Evolutionary conservation across 1,284 basidiomycete genomes (phyloP), one percentile per base, ranked within the genome.

Genomic region (Cystobasidium slooffiae): DNA sequence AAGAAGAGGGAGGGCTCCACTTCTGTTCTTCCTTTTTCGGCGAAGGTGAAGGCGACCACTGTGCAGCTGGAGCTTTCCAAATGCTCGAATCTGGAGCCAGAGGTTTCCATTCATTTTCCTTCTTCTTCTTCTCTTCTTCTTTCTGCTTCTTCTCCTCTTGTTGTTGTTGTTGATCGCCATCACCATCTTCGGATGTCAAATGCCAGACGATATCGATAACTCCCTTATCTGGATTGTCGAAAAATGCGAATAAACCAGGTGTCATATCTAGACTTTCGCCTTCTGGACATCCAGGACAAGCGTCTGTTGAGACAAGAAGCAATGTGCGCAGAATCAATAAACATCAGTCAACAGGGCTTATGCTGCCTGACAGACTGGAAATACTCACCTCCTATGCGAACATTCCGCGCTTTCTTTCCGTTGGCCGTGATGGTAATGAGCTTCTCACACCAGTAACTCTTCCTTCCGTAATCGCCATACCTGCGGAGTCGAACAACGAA

Each of bases 251-350:
- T n/a, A 72, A 59, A 18, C 20, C 44, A 8, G 68, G 68, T 24
- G 68, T 72, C 59, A 72, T 52, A 41, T 72, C 68, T 41, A 72
- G 61, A 22, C 68, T 56, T 14, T 20, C 68, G 8, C 43, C 47
- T 24, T 56, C 68, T 20, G 43, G 58, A 47, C 68, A 69, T 16
- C 68, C 68, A 2, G 68, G 68, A 37, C 68, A 69, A 24, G 68
- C 68, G 18, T 69, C 68, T 58, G 37, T 49, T 18, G 47, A 51
- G 14, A 51, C 47, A 14, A 37, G 14, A 56, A 18, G 16, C n/a
- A 24, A 44, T 8, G 6, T 46, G 14, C 14, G 39, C 24, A 1
- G 20, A 24, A 37, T 56, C 53, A 3, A 20, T 37, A 12, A 18
- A 9, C n/a, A 24, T 56, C 14, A 16, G 12, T 12, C n/a, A 56